Conservation (phyloP, 495 filamentous ascomycete species). For the Trichoderma virens region DNA sequence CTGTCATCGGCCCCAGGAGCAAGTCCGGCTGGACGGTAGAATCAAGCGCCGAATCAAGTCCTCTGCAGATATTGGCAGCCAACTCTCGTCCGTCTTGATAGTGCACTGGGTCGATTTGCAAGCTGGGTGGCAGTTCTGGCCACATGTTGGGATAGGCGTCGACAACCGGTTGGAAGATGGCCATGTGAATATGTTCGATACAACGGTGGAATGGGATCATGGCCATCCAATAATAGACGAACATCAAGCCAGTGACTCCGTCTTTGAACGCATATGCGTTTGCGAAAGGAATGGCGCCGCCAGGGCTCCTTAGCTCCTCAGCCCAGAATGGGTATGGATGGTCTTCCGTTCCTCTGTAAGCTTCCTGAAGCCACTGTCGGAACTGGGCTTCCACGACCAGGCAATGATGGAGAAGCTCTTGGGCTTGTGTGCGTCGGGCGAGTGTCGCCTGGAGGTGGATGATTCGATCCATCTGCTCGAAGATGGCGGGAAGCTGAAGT, state of each 20-base stretch:
- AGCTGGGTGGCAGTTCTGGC: conserved; percentile 14
- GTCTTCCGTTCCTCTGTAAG: conserved; percentile 16
- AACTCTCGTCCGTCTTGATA: conserved; percentile 25
- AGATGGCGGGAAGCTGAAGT: conserved; percentile 29
- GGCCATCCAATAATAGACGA: conserved; percentile 34
- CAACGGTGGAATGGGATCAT: conserved; percentile 33
- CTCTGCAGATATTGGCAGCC: conserved; percentile 30
- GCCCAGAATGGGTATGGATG: conserved; percentile 14
- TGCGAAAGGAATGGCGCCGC: conserved; percentile 27
- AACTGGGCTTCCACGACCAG: conserved; percentile 32
- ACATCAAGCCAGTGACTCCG: conserved; percentile 24
- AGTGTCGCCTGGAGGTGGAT: conserved; percentile 20
- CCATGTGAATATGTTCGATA: conserved; percentile 28
- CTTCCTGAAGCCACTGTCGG: conserved; percentile 29
- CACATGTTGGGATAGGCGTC: conserved; percentile 14
- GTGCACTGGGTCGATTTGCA: conserved; percentile 20
- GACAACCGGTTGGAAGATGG: conserved; percentile 27
- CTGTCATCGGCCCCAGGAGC: conserved; percentile 26
- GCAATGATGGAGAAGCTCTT: conserved; percentile 33
- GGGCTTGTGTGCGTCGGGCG: conserved; percentile 28
- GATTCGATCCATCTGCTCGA: conserved; percentile 28
- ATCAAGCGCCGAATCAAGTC: conserved; percentile 29
- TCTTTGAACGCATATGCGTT: conserved; percentile 28
- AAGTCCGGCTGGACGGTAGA: conserved; percentile 32
- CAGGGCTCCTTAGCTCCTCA: conserved; percentile 10